Evolutionary conservation across 495 filamentous ascomycete genomes (phyloP).

Genomic region (Podospora bellae-mahoneyi): DNA sequence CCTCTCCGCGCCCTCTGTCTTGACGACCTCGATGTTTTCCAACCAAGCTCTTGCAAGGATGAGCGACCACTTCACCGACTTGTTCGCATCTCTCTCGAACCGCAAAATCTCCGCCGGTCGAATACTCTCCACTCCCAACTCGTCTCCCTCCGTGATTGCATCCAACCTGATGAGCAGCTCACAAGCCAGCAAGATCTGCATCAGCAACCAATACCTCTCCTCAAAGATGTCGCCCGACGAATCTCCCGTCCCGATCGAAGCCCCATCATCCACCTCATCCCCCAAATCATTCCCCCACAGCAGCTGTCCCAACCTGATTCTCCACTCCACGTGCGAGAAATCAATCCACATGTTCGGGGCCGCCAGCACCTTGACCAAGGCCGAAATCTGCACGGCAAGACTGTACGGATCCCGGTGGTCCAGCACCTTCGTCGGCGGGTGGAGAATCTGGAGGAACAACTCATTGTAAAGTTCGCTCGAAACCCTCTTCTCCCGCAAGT

Average conservation of each 20-base stretch:
- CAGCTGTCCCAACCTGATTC: slow-evolving; percentile 74
- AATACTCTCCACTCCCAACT: slow-evolving; percentile 47
- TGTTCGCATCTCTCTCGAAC: slow-evolving; percentile 62
- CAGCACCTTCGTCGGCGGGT: slow-evolving; percentile 55
- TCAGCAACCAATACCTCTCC: slow-evolving; percentile 69
- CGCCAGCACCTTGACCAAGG: slow-evolving; percentile 54
- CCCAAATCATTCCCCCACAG: slow-evolving; percentile 64
- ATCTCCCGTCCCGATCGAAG: slow-evolving; percentile 37
- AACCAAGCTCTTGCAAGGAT: slow-evolving; percentile 71
- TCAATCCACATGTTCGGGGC: slow-evolving; percentile 66
- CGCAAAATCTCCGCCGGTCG: slow-evolving; percentile 57
- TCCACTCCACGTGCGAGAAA: slow-evolving; percentile 76
- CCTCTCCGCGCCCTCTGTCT: slow-evolving; percentile 41
- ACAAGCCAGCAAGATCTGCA: slow-evolving; percentile 74
- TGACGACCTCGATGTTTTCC: slow-evolving; percentile 61
- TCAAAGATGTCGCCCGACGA: slow-evolving; percentile 44
- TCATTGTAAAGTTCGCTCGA: slow-evolving; percentile 57
- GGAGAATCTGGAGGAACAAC: slow-evolving; percentile 56
- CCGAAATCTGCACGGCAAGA: slow-evolving; percentile 55
- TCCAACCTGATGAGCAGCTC: slow-evolving; percentile 76
- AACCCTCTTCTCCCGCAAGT: slow-evolving; percentile 35
- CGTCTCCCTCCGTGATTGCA: slow-evolving; percentile 60
- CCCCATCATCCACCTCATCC: slow-evolving; percentile 51
- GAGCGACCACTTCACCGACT: slow-evolving; percentile 76
- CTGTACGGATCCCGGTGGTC: slow-evolving; percentile 58